Conservation (phyloP, 2,329 filamentous ascomycete genomes). For the Nemania sp. region DNA sequence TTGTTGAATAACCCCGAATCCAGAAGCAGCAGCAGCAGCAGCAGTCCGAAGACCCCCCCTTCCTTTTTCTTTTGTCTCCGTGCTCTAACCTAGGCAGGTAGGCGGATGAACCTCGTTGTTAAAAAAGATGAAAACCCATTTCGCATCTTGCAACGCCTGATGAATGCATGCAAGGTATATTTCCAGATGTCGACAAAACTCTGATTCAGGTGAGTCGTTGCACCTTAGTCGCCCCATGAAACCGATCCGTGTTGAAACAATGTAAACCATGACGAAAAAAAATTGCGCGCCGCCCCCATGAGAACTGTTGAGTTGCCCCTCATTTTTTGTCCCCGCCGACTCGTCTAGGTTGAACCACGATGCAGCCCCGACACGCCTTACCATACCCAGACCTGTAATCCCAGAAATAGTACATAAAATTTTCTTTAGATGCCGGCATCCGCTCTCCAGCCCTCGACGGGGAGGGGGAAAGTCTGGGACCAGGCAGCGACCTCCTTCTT, state of each 20-base stretch:
- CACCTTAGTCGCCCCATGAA: constrained; percentile 14
- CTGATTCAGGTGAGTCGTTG: background rate
- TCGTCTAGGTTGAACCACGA: constrained; percentile 40
- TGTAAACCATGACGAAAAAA: constrained; percentile 26
- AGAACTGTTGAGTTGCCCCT: constrained; percentile 43
- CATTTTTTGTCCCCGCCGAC: constrained; percentile 22
- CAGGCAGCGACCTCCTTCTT: constrained; percentile 88
- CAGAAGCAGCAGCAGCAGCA: constrained; percentile 30
- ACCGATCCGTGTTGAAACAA: constrained; percentile 15
- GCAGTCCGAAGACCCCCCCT: constrained; percentile 29
- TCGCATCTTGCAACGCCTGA: constrained; percentile 41
- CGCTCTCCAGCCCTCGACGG: constrained; percentile 73
- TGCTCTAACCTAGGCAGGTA: constrained; percentile 23
- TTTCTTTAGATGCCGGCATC: constrained; percentile 60
- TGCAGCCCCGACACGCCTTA: constrained; percentile 28
- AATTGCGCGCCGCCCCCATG: constrained; percentile 32
- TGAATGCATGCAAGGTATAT: constrained; percentile 38
- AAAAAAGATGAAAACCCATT: constrained; percentile 2
- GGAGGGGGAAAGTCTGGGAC: constrained; percentile 90
- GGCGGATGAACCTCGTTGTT: background rate
- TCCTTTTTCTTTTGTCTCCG: constrained; percentile 33
- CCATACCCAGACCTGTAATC: constrained; percentile 14
- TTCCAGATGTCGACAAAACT: background rate
- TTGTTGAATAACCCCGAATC: constrained; percentile 36
- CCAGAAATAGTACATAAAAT: constrained; percentile 8